A percentile compares a stretch with the other conserved stretches of the same genome.
Evolutionary conservation across 2,329 filamentous ascomycete genomes (phyloP).

Genomic region (Dothistroma pini): DNA sequence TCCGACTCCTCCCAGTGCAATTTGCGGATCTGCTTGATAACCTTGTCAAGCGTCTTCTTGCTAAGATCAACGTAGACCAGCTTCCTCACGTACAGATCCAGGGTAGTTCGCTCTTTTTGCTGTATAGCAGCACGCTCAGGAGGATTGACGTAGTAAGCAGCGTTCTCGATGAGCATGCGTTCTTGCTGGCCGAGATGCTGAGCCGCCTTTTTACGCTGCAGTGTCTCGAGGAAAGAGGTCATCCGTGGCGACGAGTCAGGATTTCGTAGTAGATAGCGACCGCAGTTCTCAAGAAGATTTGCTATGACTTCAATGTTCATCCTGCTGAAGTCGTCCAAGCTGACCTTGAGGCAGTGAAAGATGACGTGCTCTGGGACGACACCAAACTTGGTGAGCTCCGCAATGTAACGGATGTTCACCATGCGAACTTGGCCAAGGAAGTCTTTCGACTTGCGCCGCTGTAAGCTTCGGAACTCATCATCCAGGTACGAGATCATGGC

Average conservation of each 20-base stretch:
- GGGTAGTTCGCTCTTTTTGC: constrained; percentile 91
- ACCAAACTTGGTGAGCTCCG: constrained; percentile 95
- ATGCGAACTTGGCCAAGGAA: constrained; percentile 91
- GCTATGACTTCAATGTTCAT: constrained; percentile 99
- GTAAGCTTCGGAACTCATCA: constrained; percentile 92
- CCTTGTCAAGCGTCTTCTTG: constrained; percentile 88
- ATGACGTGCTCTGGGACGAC: constrained; percentile 98
- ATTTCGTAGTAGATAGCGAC: constrained; percentile 87
- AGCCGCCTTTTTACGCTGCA: constrained; percentile 92
- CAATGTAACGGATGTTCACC: constrained; percentile 94
- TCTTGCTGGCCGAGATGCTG: constrained; percentile 95
- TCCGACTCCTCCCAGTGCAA: constrained; percentile 97
- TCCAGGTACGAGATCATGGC: constrained; percentile 89
- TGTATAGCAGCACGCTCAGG: constrained; percentile 90
- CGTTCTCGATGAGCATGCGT: constrained; percentile 97
- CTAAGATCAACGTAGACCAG: constrained; percentile 91
- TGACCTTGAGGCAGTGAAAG: constrained; percentile 97
- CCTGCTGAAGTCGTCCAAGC: constrained; percentile 92
- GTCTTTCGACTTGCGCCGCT: constrained; percentile 95
- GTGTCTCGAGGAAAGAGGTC: constrained; percentile 87
- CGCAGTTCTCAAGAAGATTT: constrained; percentile 93
- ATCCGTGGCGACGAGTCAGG: constrained; percentile 91
- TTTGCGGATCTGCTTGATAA: constrained; percentile 89
- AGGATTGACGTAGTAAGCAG: constrained; percentile 95
- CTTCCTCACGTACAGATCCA: constrained; percentile 89